Conservation (phyloP, 352 stramenopile genomes). For the Peronospora tabacina region DNA sequence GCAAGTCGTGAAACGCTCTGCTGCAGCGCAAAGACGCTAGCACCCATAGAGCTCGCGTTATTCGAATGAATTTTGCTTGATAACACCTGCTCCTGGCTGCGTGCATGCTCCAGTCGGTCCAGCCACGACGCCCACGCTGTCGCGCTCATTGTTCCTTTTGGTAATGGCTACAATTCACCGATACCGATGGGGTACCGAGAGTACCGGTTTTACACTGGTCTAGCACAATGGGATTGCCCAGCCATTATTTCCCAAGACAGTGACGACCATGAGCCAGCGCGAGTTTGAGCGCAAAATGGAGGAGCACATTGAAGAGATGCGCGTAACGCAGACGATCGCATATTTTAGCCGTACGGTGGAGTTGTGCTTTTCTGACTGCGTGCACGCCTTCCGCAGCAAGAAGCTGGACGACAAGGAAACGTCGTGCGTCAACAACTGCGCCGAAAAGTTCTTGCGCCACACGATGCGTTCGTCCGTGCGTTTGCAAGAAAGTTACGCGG, state of each 20-base stretch:
- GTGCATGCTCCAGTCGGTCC: conserved; percentile 71
- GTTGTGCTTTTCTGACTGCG: conserved; percentile 85
- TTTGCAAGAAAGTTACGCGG: conserved; percentile 82
- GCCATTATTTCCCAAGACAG: conserved; percentile 2
- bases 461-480: conserved; percentile 86
- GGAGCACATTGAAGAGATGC: conserved; percentile 88
- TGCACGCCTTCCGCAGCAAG: conserved; percentile 88
- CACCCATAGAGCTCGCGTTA: conserved; percentile 54
- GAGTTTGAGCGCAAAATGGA: conserved; percentile 88
- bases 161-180: neutral
- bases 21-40: conserved; percentile 78
- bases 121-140: conserved; percentile 72
- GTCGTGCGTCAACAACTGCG: conserved; percentile 83
- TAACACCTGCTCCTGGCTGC: conserved; percentile 55
- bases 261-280: conserved; percentile 54
- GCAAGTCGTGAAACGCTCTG: conserved; percentile 74
- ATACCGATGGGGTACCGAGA: neutral
- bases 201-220: neutral
- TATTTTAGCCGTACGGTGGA: conserved; percentile 89
- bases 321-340: conserved; percentile 82
- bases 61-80: conserved; percentile 57
- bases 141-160: conserved; percentile 40
- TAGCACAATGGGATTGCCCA: neutral
- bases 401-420: conserved; percentile 87
- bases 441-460: conserved; percentile 88